A percentile compares a stretch with the other conserved stretches of the same genome.
Evolutionary conservation across 352 stramenopile genomes (phyloP).

Genomic region (Globisporangium cederbergense): DNA sequence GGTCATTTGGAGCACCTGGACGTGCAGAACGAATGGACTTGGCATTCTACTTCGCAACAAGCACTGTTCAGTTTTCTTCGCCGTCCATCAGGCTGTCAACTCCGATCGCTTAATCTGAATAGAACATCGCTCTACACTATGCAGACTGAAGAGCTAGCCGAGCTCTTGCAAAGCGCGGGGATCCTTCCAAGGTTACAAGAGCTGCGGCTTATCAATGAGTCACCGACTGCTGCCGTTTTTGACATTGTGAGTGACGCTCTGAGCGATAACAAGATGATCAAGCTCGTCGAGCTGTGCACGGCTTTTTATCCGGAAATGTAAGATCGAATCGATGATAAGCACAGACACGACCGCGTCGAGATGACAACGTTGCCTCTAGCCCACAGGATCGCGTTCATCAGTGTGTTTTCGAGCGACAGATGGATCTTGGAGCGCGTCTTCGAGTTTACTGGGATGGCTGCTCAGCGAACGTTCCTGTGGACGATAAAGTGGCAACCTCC

Average conservation of each 20-base stretch:
- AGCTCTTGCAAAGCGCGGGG: background rate
- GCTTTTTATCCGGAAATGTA: no score
- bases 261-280: background rate
- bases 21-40: background rate
- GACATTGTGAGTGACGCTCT: background rate
- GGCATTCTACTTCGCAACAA: background rate
- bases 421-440: conserved; percentile 3
- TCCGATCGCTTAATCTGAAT: background rate
- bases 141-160: background rate
- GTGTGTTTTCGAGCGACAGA: background rate
- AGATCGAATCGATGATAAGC: background rate
- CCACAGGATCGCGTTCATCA: background rate
- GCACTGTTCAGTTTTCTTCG: background rate
- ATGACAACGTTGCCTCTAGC: background rate
- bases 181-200: background rate
- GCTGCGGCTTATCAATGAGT: background rate
- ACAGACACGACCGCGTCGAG: background rate
- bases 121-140: background rate
- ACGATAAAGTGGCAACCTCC: background rate
- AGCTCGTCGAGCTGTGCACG: background rate
- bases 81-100: background rate
- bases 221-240: background rate
- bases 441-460: background rate
- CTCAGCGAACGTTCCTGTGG: background rate
- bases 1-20: background rate